Evolutionary conservation across 192 early-diverging fungal genomes (phyloP).

Genomic region (Backusella tarrabulga): DNA sequence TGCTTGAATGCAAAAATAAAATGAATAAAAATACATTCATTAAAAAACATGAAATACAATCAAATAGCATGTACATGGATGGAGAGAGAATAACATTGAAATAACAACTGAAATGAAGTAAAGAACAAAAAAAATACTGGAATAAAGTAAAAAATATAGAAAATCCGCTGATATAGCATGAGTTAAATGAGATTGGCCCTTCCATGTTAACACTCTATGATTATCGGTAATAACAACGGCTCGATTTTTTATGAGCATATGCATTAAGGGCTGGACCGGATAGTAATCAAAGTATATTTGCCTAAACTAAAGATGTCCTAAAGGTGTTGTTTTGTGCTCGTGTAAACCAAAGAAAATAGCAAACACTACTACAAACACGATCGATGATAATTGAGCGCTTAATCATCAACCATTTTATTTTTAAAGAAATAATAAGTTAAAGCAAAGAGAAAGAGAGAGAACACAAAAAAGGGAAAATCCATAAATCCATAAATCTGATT

Average conservation of each 20-base stretch:
- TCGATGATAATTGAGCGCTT: neutral
- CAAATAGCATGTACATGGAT: neutral
- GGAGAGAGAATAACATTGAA: neutral
- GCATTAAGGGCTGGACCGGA: neutral
- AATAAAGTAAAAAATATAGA: neutral
- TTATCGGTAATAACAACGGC: neutral
- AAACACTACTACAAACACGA: neutral
- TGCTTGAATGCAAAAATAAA: neutral
- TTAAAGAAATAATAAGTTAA: neutral
- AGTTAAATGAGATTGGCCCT: neutral
- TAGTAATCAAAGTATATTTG: slow-evolving; percentile 2
- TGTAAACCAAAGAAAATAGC: neutral
- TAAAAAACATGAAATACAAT: neutral
- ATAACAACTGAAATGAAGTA: neutral
- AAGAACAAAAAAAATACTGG: neutral
- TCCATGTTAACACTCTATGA: neutral
- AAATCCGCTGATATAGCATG: neutral
- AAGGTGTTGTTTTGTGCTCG: neutral
- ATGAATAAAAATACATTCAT: neutral
- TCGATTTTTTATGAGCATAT: neutral
- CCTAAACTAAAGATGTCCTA: neutral
- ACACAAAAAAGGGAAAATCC: neutral
- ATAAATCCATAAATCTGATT: neutral
- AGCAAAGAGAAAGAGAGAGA: neutral
- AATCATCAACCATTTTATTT: neutral